Conservation (phyloP, 345 rosid species). For the Aethionema arabicum region DNA sequence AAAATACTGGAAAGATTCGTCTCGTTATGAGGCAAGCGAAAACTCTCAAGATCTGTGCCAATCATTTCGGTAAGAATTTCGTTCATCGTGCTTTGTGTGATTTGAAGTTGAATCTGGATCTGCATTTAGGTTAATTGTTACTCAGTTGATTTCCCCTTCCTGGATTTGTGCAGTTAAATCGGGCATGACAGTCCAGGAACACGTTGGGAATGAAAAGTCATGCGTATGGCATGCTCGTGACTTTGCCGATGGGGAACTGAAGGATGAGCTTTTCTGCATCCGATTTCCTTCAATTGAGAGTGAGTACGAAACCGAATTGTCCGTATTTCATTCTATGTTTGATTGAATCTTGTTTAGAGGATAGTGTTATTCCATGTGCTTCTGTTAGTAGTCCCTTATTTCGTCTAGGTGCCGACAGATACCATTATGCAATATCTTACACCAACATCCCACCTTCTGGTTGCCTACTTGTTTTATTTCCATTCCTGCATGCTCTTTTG, state of each 20-base stretch:
- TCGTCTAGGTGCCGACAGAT: background rate
- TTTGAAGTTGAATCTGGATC: conserved; percentile 7
- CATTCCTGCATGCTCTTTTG: background rate
- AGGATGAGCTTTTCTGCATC: conserved; percentile 43
- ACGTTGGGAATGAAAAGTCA: conserved; percentile 72
- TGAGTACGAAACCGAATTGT: conserved; percentile 20
- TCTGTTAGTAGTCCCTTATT: no score
- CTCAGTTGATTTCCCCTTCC: background rate
- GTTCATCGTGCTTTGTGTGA: background rate
- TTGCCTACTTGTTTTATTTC: background rate
- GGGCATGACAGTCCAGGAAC: conserved; percentile 59
- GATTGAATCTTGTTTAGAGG: background rate
- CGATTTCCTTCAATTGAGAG: conserved; percentile 41
- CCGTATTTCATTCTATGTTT: background rate
- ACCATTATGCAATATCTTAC: background rate
- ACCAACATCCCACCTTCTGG: background rate
- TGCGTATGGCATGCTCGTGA: conserved; percentile 77
- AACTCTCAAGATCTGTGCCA: conserved; percentile 98
- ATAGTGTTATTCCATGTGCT: background rate
- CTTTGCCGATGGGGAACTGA: conserved; percentile 67
- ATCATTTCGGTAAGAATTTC: conserved; percentile 62
- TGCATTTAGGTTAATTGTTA: background rate
- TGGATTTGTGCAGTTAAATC: conserved; percentile 44
- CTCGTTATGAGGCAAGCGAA: conserved; percentile 92
- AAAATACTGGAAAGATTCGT: conserved; percentile 71